Evolutionary conservation across 208 protist species (phyloP).

Genomic region (Wallacemonas rigidus): DNA sequence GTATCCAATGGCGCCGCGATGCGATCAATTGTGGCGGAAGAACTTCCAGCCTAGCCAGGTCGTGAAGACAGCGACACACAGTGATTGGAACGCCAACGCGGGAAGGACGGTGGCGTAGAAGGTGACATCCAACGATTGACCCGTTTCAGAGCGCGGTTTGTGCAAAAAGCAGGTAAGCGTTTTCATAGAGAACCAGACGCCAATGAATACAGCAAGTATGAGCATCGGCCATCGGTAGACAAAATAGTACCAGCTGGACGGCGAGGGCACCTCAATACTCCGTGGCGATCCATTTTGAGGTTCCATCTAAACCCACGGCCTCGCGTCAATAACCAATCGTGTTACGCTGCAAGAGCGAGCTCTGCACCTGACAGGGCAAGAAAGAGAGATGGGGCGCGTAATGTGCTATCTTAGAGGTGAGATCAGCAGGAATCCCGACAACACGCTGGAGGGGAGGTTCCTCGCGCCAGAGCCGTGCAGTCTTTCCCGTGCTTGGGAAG

Average conservation of each 20-base stretch:
- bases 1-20: too few relatives aligned
- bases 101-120: slow-evolving; percentile 46
- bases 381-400: too few relatives aligned
- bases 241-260: slow-evolving; percentile 25
- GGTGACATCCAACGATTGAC: slow-evolving; percentile 25
- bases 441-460: too few relatives aligned
- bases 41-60: slow-evolving; percentile 87
- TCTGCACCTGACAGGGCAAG: too few relatives aligned
- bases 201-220: slow-evolving; percentile 31
- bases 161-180: slow-evolving; percentile 21
- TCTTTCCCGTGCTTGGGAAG: too few relatives aligned
- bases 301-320: not conserved
- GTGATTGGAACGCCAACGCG: slow-evolving; percentile 16
- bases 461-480: too few relatives aligned
- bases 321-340: too few relatives aligned
- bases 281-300: not conserved
- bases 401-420: too few relatives aligned
- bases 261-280: not conserved
- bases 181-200: slow-evolving; percentile 34
- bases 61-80: slow-evolving; percentile 53
- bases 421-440: too few relatives aligned
- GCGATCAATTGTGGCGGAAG: slow-evolving; percentile 69
- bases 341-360: too few relatives aligned
- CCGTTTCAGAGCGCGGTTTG: not conserved
- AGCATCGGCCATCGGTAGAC: slow-evolving; percentile 67